Evolutionary conservation across 306 rosid genomes (phyloP), one percentile per base, ranked within the genome.

Genomic region (Medicago ruthenica): DNA sequence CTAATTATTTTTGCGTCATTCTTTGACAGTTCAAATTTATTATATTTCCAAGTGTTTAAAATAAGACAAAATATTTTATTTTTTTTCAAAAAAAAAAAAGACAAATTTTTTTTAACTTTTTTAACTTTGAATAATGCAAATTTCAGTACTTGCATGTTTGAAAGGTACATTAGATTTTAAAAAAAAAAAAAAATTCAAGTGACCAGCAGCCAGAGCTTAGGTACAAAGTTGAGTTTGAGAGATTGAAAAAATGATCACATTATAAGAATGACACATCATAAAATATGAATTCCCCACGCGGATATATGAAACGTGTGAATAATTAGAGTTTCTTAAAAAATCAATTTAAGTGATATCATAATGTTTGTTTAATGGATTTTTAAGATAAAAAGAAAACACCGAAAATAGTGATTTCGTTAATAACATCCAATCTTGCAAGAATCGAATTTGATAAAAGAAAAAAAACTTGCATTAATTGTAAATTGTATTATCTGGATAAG

Each of bases 11-110:
- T 27, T 60, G 50, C 80, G 40, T 78, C 83, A 78, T 65, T 65
- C 70, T 78, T 85, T 81, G 82, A 85, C 79, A 70, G 79, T 36
- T 54, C 41, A 55, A 31, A 15, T 69, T 34, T 5, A 34, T 6
- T 34, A 34, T 34, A 34, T 4, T 6, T 34, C 37, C 16, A 67
- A 77, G 9, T 20, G 78, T 63, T 74, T 45, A 74, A 40, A 48
- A 57, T 57, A 21, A 69, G 67, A 63, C 44, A 48, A 61, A 27
- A 24, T 24, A 1, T 21, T 21, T 21, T 21, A 0, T 21, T 21
- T 21, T 21, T 21, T 21, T 21, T 21, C 22, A 21, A 21, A 21
- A 1, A 21, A 1, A 21, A 20, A 70, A 45, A 14, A 7, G 2
- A n/a, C n/a, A n/a, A n/a, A n/a, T n/a, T n/a, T n/a, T n/a, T n/a